Evolutionary conservation across 2,329 filamentous ascomycete genomes (phyloP).

Genomic region (Lecanoromycetidae sp.): DNA sequence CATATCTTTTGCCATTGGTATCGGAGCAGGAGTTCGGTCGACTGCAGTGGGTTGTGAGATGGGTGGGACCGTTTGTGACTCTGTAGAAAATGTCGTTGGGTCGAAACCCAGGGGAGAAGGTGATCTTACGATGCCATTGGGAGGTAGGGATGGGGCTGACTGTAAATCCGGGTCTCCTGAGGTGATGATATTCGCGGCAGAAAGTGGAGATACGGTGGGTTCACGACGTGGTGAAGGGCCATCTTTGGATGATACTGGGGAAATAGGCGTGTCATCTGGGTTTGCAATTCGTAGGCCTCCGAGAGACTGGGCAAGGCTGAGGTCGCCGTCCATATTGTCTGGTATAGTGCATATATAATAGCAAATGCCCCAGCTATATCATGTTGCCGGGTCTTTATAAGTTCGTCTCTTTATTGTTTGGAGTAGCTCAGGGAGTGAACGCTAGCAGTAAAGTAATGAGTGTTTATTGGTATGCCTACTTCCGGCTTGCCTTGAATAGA

Average conservation of each 20-base stretch:
- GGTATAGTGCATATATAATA: too few species aligned
- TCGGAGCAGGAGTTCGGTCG: conserved; percentile 18
- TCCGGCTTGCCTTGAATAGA: too few species aligned
- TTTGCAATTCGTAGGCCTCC: conserved; percentile 95
- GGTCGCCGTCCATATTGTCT: conserved; percentile 69
- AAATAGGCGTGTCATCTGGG: conserved; percentile 70
- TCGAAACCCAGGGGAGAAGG: conserved; percentile 28
- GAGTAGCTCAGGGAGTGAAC: too few species aligned
- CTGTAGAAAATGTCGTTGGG: conserved; percentile 28
- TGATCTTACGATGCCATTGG: conserved; percentile 12
- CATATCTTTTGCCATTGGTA: conserved; percentile 19
- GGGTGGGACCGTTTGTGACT: conserved; percentile 2
- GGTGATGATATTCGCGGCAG: conserved; percentile 15
- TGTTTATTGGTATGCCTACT: too few species aligned
- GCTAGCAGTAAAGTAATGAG: too few species aligned
- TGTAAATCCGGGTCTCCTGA: conserved; percentile 23
- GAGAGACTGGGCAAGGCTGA: conserved; percentile 82
- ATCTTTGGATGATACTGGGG: conserved; percentile 28
- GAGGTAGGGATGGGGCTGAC: conserved; percentile 17
- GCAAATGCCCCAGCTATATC: too few species aligned
- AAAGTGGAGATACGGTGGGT: conserved; percentile 21
- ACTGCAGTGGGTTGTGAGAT: conserved; percentile 6
- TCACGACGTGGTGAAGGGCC: conserved; percentile 23
- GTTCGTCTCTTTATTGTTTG: too few species aligned
- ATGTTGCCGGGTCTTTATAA: background rate